Base-by-base conservation (phyloP, 176 grass and related monocot species). In the Triticum monococcum region DNA sequence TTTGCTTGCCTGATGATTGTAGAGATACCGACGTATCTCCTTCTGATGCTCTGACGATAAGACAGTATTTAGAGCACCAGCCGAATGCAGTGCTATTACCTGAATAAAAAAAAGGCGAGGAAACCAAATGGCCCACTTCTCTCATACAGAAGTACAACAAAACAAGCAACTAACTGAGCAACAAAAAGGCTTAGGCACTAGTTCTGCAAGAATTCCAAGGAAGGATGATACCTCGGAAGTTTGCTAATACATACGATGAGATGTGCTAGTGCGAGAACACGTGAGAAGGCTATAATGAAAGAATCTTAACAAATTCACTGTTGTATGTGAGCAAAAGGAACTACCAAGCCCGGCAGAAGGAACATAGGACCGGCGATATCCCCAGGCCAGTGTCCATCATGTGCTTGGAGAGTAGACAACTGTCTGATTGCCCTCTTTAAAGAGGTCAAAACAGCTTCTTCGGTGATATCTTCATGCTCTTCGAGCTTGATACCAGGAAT, bases 361-460 rank as follows among this genome's bases (percentile, higher is more conserved):
- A 94, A 95, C 95, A 97, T 90, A 64, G 95, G 92, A 3, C 95
- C 95, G 13, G 90, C 90, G 65, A 86, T 89, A 84, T 95, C 95
- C 54, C 95, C 90, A 50, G 92, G 75, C 95, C 92, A 97, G 89
- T 97, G 95, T 24, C 92, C 92, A 84, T 97, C 92, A 72, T 90
- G 79, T 81, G 92, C 84, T 85, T 97, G 92, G 7, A 97, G 72
- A 48, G 89, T 90, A 86, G 92, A 35, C 24, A 79, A 14, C 89
- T 12, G 86, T n/a, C 78, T 67, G 8, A 95, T 88, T 16, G 82
- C 92, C 76, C 90, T 93, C 83, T 82, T 95, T 66, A 97, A 82
- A 23, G 89, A 81, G 64, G 45, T 80, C 14, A n/a, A 13, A 25
- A 97, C 75, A 12, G 64, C 61, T 86, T 91, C 92, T 59, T 91